Base-by-base conservation (phyloP, 2,329 filamentous ascomycete species). In the Aspergillus chevalieri region DNA sequence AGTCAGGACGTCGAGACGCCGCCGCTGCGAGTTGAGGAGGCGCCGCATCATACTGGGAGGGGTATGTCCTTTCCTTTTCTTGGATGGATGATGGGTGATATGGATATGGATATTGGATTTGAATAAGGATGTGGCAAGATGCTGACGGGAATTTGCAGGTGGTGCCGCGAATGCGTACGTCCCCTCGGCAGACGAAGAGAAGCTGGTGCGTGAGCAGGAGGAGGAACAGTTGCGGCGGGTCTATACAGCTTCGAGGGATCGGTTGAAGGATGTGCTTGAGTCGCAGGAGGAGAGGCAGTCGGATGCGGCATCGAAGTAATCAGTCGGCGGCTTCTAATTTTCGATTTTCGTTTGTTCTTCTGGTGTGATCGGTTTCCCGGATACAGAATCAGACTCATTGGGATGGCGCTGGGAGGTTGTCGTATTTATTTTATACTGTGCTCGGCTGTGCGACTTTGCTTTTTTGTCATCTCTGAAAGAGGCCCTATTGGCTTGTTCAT, bases 1-100 rank as follows among this genome's bases (percentile, higher is more conserved):
- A 84, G 84, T 39, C 92, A 97, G 70, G 91, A 96, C 62, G 88
- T 96, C 52, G 82, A 85, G 52, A 81, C 82, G 6, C 64, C 65
- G 19, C 64, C 64, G 5, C 52, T 68, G 52, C 64, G 73, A 38
- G 61, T 61, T 17, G 61, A 71, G 17, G 69, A 73, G 51, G 64
- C 62, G 12, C 63, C 66, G 33, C 67, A 71, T 56, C 68, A 71
- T 50, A 72, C 66, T 6, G 73, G 72, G 50, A 59, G 73, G 68
- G 66, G 71, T 74, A 71, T 50, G 65, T 47, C 46, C 7, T 34
- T 21, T 19, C 24, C 21, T 22, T 41, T 15, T 19, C 9, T 2
- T 6, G 10, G 15, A 41, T 41, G 34, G 5, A 4, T 3, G 10
- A 41, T 1, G 9, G 38, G 9, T 6, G 7, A 15, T 5, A 21